Conservation (phyloP, 108 stramenopile genomes). For the Nitzschia palea region DNA sequence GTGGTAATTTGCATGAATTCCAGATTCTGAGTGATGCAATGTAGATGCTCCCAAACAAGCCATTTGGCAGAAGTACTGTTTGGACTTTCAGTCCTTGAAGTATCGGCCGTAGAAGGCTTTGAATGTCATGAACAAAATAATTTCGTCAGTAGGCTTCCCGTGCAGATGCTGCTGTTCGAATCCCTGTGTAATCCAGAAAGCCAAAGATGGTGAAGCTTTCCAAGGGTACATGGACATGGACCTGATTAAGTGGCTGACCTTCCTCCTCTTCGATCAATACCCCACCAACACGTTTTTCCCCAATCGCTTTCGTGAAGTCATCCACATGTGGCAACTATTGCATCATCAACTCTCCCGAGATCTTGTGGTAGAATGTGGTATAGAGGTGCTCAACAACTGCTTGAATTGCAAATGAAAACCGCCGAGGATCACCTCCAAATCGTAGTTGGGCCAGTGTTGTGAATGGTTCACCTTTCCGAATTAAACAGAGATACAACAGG, state of each 20-base stretch:
- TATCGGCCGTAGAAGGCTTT: conserved; percentile 37
- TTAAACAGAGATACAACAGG: background rate
- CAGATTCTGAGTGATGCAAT: no score
- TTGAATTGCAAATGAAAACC: background rate
- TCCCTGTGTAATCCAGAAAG: background rate
- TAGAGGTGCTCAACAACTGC: conserved; percentile 17
- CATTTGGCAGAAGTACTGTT: conserved; percentile 27
- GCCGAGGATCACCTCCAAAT: background rate
- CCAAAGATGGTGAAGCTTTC: background rate
- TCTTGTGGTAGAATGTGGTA: conserved; percentile 33
- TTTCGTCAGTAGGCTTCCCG: background rate
- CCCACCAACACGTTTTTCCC: background rate
- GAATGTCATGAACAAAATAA: conserved; percentile 18
- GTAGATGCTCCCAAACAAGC: conserved; percentile 25
- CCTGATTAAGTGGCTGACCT: background rate
- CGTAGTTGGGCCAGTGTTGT: background rate
- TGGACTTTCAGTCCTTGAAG: conserved; percentile 15
- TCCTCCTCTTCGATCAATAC: background rate
- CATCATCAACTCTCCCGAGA: conserved; percentile 20
- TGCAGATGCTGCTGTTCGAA: background rate
- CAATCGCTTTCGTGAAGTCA: background rate
- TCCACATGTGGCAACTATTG: conserved; percentile 25
- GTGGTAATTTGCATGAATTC: no score
- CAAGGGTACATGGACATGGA: background rate
- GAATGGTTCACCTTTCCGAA: background rate